Evolutionary conservation across 768 basidiomycete species (phyloP), one percentile per base, ranked within the genome.

Genomic region (Hysterangium stoloniferum): DNA sequence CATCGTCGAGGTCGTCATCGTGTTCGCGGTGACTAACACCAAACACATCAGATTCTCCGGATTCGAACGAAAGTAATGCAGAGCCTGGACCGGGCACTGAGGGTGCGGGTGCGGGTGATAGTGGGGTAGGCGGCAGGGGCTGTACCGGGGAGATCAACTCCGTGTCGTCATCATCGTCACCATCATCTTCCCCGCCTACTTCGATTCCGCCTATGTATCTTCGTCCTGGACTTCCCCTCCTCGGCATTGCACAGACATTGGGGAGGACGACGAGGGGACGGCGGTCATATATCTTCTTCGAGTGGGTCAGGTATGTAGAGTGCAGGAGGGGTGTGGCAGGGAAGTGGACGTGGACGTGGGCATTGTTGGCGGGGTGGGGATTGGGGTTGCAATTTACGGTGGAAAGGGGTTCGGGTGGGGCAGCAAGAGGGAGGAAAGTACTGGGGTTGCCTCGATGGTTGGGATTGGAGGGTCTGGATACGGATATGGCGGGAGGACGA

Each of bases 231-330:
- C 82, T 84, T 27, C 85, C 85, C 53, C 88, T 80, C 58, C 78
- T 86, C 31, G 89, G 88, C 20, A 92, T 73, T 8, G 81, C 79
- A 61, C 86, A 89, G 31, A 72, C 64, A 61, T 89, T 86, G 28
- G 82, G 82, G 20, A 76, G 61, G 56, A 87, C 83, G 60, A 79
- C 69, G 61, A 91, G 85, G 53, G 87, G 86, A 3, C 84, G 78
- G 52, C 88, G 83, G 70, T 91, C 87, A 67, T 91, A 91, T 6
- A 68, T 61, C 31, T 68, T 59, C 29, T 72, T 55, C 4, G 71
- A 70, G 61, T 75, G 64, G 13, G 74, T 73, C 27, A 61, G 59
- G 60, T 71, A 69, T 49, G 66, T 68, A 48, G 66, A 64, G 28
- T 68, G 61, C 54, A 72, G 62, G 25, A 58, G 48, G 13, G 66